Conservation (phyloP, 1,284 basidiomycete species). For the Ganoderma meredithae region DNA sequence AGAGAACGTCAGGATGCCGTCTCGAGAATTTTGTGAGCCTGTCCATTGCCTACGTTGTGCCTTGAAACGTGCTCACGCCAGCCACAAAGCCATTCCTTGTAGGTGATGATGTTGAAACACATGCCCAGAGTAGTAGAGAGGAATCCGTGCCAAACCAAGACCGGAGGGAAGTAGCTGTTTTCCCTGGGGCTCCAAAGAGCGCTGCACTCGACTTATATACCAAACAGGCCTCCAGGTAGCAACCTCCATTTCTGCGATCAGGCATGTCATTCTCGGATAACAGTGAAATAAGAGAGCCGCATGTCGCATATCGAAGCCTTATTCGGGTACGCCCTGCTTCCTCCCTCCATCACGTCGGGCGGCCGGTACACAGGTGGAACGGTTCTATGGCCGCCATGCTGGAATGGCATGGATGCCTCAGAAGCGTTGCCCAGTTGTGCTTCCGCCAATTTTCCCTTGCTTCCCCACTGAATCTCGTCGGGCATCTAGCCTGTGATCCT, state of each 20-base stretch:
- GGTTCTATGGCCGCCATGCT: background rate
- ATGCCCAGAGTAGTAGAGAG: constrained; percentile 18
- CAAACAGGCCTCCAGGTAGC: background rate
- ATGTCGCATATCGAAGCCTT: background rate
- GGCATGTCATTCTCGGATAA: background rate
- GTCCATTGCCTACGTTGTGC: constrained; percentile 21
- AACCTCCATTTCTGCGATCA: background rate
- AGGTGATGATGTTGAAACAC: constrained; percentile 32
- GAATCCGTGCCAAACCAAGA: background rate
- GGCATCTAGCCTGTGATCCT: background rate
- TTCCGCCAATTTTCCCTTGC: background rate
- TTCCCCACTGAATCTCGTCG: background rate
- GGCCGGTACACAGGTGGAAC: background rate
- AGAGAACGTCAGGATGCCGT: background rate
- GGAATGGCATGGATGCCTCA: constrained; percentile 2
- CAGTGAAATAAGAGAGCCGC: background rate
- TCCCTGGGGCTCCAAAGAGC: background rate
- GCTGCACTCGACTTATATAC: background rate
- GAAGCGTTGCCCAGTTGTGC: background rate
- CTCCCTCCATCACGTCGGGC: background rate
- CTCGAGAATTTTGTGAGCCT: background rate
- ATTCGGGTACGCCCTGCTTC: background rate
- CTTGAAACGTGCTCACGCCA: constrained; percentile 20
- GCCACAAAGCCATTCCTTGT: constrained; percentile 30
- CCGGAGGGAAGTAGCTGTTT: too few species aligned